Evolutionary conservation across 2,329 filamentous ascomycete species (phyloP).

Genomic region (Leptosphaerulina australis): DNA sequence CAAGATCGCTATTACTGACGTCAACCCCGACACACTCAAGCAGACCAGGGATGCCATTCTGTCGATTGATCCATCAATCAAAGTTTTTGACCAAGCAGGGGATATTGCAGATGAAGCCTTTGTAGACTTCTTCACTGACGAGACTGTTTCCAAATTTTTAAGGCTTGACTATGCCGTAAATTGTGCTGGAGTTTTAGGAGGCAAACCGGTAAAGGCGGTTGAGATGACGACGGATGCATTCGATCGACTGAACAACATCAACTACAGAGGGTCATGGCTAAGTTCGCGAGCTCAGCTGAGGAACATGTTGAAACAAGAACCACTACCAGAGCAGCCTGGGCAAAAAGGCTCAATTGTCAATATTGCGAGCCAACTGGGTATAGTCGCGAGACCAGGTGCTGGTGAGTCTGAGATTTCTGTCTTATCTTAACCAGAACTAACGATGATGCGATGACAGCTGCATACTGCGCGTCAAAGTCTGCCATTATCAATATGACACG

Average conservation of each 20-base stretch:
- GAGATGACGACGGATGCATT: constrained; percentile 59
- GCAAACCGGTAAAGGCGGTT: constrained; percentile 48
- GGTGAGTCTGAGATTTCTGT: constrained; percentile 19
- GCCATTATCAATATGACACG: constrained; percentile 65
- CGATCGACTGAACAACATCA: constrained; percentile 61
- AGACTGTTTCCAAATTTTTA: constrained; percentile 46
- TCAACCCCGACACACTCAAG: constrained; percentile 52
- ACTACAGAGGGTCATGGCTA: constrained; percentile 64
- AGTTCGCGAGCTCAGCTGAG: constrained; percentile 60
- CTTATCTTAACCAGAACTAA: background rate
- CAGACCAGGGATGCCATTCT: constrained; percentile 36
- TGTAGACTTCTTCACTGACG: constrained; percentile 51
- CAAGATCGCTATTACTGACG: constrained; percentile 61
- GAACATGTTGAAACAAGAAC: constrained; percentile 58
- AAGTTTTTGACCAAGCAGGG: constrained; percentile 50
- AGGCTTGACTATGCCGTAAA: constrained; percentile 63
- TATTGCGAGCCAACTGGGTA: constrained; percentile 59
- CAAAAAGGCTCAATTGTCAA: constrained; percentile 60
- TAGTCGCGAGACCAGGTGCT: constrained; percentile 41
- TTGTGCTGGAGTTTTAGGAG: constrained; percentile 60
- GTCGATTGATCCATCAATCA: constrained; percentile 32
- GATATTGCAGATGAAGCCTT: constrained; percentile 58
- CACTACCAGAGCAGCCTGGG: constrained; percentile 49
- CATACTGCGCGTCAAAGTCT: constrained; percentile 64
- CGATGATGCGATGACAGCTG: constrained; percentile 47